phyloP scores from a whole-genome alignment of 306 rosid species.

The Styphnolobium japonicum region DNA sequence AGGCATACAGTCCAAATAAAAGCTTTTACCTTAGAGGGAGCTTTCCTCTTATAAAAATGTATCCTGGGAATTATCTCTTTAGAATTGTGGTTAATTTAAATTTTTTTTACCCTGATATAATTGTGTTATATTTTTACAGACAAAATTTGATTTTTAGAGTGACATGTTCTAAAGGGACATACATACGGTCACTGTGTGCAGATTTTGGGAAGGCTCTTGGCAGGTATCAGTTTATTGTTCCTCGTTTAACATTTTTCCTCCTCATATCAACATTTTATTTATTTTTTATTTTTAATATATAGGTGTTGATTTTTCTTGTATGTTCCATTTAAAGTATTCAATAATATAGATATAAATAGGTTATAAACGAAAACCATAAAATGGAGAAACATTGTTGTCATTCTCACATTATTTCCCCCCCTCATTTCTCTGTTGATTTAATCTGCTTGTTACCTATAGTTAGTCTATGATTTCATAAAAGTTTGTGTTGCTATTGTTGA shows the following conservation, averaged over 20 bases:
- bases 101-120: not conserved
- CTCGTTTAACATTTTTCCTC: not conserved
- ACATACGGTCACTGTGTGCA: conserved; percentile 88
- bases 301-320: not conserved
- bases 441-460: not conserved
- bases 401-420: not conserved
- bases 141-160: conserved; percentile 92
- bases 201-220: conserved; percentile 93
- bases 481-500: not conserved
- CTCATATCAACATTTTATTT: not conserved
- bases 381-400: not conserved
- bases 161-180: conserved; percentile 90
- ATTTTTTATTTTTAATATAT: no score
- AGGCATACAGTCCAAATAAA: not conserved
- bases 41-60: conserved; percentile 15
- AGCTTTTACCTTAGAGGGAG: not conserved
- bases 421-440: not conserved
- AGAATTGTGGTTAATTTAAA: not conserved
- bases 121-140: conserved; percentile 47
- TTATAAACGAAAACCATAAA: not conserved
- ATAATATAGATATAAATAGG: not conserved
- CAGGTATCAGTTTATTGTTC: conserved; percentile 51
- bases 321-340: not conserved
- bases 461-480: not conserved
- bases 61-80: not conserved